These are phyloP conservation scores for Rhytidhysteron rufulum DNA, from an alignment of 2,329 filamentous ascomycete species.

Conservation along the genomic window DNA sequence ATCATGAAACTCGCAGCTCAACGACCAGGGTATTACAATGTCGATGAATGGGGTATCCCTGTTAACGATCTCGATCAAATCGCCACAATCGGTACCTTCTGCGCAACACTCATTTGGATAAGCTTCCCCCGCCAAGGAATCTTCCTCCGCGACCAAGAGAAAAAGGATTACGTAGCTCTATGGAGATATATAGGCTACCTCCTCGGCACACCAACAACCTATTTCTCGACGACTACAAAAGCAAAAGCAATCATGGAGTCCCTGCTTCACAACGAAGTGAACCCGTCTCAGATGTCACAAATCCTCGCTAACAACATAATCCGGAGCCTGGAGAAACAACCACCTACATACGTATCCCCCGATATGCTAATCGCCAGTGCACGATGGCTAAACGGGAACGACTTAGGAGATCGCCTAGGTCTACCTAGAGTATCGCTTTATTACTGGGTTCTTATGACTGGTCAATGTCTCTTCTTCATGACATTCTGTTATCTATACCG, in stretches of 20 bases:
- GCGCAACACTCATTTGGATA: constrained; percentile 63
- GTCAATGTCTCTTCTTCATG: constrained; percentile 66
- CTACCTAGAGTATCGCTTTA: constrained; percentile 55
- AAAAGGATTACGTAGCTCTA: constrained; percentile 66
- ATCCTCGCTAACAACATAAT: constrained; percentile 74
- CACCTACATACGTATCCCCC: constrained; percentile 62
- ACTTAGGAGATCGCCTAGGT: constrained; percentile 57
- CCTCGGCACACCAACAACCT: constrained; percentile 62
- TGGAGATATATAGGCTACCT: constrained; percentile 73
- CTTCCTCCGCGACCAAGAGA: constrained; percentile 58
- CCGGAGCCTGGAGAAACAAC: constrained; percentile 59
- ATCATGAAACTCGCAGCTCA: constrained; percentile 58
- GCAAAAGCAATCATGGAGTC: constrained; percentile 65
- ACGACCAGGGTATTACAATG: constrained; percentile 60
- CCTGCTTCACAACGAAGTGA: constrained; percentile 62
- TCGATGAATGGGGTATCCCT: constrained; percentile 58
- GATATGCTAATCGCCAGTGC: constrained; percentile 66
- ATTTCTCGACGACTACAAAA: constrained; percentile 53
- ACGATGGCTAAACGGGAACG: constrained; percentile 66
- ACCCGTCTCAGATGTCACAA: constrained; percentile 59
- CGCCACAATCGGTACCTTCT: constrained; percentile 69
- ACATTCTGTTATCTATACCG: constrained; percentile 52
- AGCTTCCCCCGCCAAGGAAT: constrained; percentile 71
- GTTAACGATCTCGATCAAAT: constrained; percentile 75
- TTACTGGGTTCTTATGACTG: constrained; percentile 57